Percentiles rank a stretch among this genome's conserved stretches.
Evolutionary conservation across 2,329 filamentous ascomycete species (phyloP).

Genomic region (Penicillium sp.): DNA sequence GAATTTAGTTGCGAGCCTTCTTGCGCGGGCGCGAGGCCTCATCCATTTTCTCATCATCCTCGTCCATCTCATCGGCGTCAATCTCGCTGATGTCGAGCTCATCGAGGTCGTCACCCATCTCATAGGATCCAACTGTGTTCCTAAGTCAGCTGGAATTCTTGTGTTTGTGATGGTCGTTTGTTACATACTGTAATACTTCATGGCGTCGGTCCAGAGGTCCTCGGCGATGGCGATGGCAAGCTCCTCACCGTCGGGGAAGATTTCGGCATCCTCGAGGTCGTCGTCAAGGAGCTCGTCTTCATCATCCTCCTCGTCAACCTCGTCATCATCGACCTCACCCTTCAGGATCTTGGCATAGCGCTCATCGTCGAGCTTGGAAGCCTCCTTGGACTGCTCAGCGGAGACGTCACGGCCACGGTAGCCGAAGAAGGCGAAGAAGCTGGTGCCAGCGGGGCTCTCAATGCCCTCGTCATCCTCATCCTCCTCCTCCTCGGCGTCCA

Average conservation of each 20-base stretch:
- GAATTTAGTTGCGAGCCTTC: conserved; percentile 36
- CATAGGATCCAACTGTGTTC: conserved; percentile 62
- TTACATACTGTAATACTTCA: conserved; percentile 83
- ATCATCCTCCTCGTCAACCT: conserved; percentile 39
- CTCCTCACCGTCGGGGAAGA: conserved; percentile 83
- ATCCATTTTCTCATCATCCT: conserved; percentile 34
- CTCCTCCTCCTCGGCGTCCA: conserved; percentile 28
- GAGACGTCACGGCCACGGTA: conserved; percentile 67
- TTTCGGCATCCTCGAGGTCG: conserved; percentile 67
- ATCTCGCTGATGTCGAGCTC: conserved; percentile 56
- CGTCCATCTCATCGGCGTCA: conserved; percentile 35
- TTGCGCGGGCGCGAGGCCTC: conserved; percentile 49
- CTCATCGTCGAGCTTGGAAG: conserved; percentile 58
- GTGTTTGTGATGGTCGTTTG: neutral
- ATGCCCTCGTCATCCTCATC: conserved; percentile 36
- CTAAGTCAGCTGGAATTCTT: conserved; percentile 35
- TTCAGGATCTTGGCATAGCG: conserved; percentile 48
- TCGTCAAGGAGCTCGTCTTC: conserved; percentile 54
- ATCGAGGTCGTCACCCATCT: conserved; percentile 56
- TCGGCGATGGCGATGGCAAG: conserved; percentile 76
- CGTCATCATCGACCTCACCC: conserved; percentile 49
- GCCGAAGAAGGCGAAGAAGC: conserved; percentile 88
- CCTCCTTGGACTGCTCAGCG: conserved; percentile 65
- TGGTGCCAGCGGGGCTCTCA: conserved; percentile 59
- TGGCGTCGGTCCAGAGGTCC: conserved; percentile 81